These are phyloP conservation scores for Lophiotrema nucula DNA, from an alignment of 495 filamentous ascomycete species.

Conservation along the genomic window DNA sequence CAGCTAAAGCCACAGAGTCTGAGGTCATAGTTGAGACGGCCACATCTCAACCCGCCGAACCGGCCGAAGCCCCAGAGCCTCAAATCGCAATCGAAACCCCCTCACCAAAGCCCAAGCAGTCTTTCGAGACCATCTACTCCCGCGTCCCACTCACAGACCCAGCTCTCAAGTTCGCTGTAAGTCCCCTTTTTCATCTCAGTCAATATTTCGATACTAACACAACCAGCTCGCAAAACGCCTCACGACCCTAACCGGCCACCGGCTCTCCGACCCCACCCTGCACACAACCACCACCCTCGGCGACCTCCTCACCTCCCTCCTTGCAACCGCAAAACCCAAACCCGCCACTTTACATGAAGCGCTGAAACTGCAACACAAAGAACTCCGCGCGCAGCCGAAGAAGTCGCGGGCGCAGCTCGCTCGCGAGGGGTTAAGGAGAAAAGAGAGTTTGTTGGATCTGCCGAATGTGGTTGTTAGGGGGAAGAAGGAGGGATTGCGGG, in stretches of 20 bases:
- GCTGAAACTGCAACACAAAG: no score
- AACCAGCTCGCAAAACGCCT: conserved; percentile 71
- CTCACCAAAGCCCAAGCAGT: no score
- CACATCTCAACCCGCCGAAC: no score
- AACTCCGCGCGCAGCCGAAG: no score
- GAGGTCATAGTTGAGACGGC: no score
- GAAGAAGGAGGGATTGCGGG: conserved; percentile 60
- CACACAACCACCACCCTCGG: conserved; percentile 52
- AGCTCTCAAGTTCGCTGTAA: conserved; percentile 69
- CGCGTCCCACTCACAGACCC: conserved; percentile 52
- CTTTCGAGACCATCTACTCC: background rate
- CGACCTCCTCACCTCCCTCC: conserved; percentile 43
- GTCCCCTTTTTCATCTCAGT: conserved; percentile 38
- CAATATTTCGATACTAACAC: conserved; percentile 9
- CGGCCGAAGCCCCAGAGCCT: no score
- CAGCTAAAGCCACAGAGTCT: no score
- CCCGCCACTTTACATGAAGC: no score
- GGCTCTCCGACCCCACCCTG: conserved; percentile 67
- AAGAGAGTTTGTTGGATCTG: conserved; percentile 46
- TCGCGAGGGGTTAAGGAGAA: conserved; percentile 38
- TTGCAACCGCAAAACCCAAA: conserved; percentile 58
- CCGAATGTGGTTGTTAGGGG: conserved; percentile 68
- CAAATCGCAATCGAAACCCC: no score
- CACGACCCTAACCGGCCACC: conserved; percentile 71
- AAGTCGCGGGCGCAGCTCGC: no score